Base-by-base conservation (phyloP, 352 stramenopile genomes). In the Phytophthora citrophthora region DNA sequence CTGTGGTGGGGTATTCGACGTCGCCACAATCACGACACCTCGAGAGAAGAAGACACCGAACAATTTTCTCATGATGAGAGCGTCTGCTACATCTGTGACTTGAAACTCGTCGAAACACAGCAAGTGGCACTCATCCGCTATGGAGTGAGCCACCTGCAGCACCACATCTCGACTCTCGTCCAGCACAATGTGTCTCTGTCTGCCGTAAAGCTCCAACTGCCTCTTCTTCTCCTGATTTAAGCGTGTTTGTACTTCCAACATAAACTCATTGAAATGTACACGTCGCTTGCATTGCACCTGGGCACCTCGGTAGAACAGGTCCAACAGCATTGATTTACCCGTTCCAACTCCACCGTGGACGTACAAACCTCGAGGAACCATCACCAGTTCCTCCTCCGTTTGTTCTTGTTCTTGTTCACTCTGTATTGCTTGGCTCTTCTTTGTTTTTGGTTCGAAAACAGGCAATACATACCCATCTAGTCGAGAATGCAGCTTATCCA, bases 91-190 rank as follows among this genome's bases (percentile, higher is more conserved):
- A 74, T 99, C 96, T 1, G 93, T 99, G 15, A 99, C 91, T 86
- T 99, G 96, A 68, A 99, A 99, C 81, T 99, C 97, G 77, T 99
- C 97, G 59, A 99, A 98, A 81, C 95, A 99, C 24, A 99, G 76
- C 47, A 99, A 34, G 39, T 95, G 90, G 38, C 84, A 88, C 70
- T 98, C 86, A 15, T 79, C 44, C 5, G 94, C 88, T 18, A 99
- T 81, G 58, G 95, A 74, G 23, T 91, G 58, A 12, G 90, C 95
- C 20, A 98, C 91, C 29, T 88, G 64, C 13, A 77, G 61, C 60
- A 93, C 88, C 20, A 87, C 87, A 60, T 96, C 85, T 36, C 76
- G 79, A 51, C 76, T 71, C 16, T 84, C 73, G 32, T 68, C 65
- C 66, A 79, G 70, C 72, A 97, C 77, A 44, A 98, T 87, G 61